Conservation (phyloP, 1,284 basidiomycete genomes). For the Chalciporus sp. region DNA sequence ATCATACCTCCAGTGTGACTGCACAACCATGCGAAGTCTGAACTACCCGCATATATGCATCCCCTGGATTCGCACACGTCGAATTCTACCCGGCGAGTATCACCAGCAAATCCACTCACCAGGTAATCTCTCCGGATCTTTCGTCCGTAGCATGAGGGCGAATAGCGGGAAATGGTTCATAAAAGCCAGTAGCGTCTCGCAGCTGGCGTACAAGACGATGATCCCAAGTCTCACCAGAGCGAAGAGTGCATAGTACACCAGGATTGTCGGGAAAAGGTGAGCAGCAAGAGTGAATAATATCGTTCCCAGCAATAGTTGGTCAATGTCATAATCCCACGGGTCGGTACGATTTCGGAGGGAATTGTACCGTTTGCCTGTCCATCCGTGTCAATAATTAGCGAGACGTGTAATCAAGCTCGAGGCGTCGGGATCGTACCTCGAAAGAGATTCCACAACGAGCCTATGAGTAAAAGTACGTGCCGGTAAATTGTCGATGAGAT, state of each 20-base stretch:
- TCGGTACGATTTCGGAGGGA: slow-evolving; percentile 83
- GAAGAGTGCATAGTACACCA: slow-evolving; percentile 86
- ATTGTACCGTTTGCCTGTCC: slow-evolving; percentile 83
- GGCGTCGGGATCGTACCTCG: slow-evolving; percentile 57
- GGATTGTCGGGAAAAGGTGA: slow-evolving; percentile 89
- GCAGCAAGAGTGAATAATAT: slow-evolving; percentile 91
- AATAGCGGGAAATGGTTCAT: slow-evolving; percentile 94
- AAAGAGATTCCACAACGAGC: slow-evolving; percentile 92
- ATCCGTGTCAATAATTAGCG: background rate
- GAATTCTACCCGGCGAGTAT: background rate
- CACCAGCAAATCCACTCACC: slow-evolving; percentile 45
- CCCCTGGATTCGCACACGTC: slow-evolving; percentile 28
- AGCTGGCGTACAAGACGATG: slow-evolving; percentile 57
- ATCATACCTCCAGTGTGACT: slow-evolving; percentile 27
- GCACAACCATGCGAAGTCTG: slow-evolving; percentile 15
- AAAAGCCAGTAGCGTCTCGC: slow-evolving; percentile 70
- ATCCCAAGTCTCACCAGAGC: slow-evolving; percentile 67
- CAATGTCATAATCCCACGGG: slow-evolving; percentile 88
- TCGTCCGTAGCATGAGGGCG: slow-evolving; percentile 81
- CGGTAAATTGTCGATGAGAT: slow-evolving; percentile 67
- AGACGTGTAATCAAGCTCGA: background rate
- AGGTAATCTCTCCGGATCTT: slow-evolving; percentile 84
- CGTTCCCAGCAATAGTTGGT: slow-evolving; percentile 93
- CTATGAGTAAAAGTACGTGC: slow-evolving; percentile 61
- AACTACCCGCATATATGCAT: slow-evolving; percentile 33